Evolutionary conservation across 306 rosid species (phyloP).

Genomic region (Medicago arabica): DNA sequence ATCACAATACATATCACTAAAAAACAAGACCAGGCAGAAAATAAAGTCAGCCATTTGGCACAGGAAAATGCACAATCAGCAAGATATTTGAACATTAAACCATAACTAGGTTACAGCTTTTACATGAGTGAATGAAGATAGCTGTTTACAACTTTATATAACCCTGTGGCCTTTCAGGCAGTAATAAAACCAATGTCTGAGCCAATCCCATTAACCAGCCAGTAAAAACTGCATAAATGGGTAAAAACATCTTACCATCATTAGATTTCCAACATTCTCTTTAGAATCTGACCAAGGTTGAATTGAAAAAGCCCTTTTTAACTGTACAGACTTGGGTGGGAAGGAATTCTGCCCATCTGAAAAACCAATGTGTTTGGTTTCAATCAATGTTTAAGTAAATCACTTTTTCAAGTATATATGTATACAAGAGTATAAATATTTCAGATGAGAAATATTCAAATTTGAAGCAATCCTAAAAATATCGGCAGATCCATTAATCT

Average conservation of each 20-base stretch:
- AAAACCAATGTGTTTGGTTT: constrained; percentile 38
- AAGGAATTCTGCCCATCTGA: constrained; percentile 60
- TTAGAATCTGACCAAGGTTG: constrained; percentile 83
- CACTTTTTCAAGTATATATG: background rate
- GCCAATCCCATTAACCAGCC: constrained; percentile 18
- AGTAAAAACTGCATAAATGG: constrained; percentile 31
- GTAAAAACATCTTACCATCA: constrained; percentile 63
- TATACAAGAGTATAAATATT: background rate
- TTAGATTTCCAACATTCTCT: constrained; percentile 69
- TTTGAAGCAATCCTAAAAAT: constrained; percentile 7
- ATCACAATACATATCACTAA: constrained; percentile 4
- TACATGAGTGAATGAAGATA: background rate
- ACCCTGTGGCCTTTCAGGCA: constrained; percentile 5
- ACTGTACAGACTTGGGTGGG: constrained; percentile 62
- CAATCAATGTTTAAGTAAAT: constrained; percentile 2
- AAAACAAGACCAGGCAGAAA: constrained; percentile 11
- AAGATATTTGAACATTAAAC: constrained; percentile 19
- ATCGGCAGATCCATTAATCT: constrained; percentile 8
- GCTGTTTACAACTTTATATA: constrained; percentile 13
- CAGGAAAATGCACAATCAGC: constrained; percentile 32
- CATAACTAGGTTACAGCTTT: constrained; percentile 26
- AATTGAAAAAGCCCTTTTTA: constrained; percentile 67
- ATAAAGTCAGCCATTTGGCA: constrained; percentile 19
- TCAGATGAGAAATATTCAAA: constrained; percentile 4
- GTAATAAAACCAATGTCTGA: constrained; percentile 27